Evolutionary conservation across 176 grass and related monocot genomes (phyloP).

Genomic region (Thinopyrum elongatum): DNA sequence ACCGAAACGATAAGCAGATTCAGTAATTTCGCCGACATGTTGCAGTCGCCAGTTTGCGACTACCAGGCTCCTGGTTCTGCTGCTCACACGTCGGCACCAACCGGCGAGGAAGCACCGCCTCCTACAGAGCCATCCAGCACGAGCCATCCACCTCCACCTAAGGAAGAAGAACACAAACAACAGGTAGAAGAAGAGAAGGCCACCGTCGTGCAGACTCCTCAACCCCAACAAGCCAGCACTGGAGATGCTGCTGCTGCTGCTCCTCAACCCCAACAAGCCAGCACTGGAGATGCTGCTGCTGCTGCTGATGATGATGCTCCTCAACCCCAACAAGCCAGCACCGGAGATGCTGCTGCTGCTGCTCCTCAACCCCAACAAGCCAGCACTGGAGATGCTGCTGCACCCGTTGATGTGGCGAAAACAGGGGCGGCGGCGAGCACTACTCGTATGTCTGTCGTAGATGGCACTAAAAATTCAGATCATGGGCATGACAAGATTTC

Average conservation of each 20-base stretch:
- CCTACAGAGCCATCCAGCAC: background rate
- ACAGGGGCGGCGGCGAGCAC: background rate
- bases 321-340: too few species aligned
- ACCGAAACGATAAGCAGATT: constrained; percentile 57
- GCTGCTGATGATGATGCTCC: too few species aligned
- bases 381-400: background rate
- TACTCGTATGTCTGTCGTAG: background rate
- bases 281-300: too few species aligned
- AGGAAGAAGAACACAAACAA: background rate
- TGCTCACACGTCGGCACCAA: background rate
- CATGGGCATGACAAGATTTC: constrained; percentile 18
- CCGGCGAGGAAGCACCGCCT: background rate
- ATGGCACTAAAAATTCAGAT: background rate
- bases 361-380: too few species aligned
- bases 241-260: background rate
- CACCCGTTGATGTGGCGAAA: background rate
- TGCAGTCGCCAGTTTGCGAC: constrained; percentile 42
- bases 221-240: background rate
- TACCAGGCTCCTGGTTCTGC: background rate
- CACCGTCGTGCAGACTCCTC: background rate
- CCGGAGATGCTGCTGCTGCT: too few species aligned
- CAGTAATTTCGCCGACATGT: constrained; percentile 55
- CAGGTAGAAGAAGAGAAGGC: background rate
- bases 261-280: too few species aligned
- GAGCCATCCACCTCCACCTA: background rate